These are phyloP conservation scores for Oehlia diaphana DNA, from an alignment of 192 early-diverging fungal species.

Conservation along the genomic window DNA sequence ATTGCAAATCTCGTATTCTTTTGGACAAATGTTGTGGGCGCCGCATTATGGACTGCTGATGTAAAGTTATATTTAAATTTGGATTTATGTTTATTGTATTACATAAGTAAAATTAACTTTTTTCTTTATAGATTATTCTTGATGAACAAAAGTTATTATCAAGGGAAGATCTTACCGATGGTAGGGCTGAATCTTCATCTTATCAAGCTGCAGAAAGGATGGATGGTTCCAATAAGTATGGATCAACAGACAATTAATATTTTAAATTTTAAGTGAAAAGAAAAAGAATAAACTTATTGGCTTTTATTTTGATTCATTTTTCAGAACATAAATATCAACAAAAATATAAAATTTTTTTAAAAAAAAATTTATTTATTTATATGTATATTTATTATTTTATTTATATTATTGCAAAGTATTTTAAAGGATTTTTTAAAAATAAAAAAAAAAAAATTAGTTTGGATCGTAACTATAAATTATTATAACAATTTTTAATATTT, in stretches of 20 bases:
- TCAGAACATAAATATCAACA: too few relatives aligned
- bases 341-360: too few relatives aligned
- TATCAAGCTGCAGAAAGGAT: not conserved
- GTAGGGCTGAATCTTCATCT: not conserved
- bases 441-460: too few relatives aligned
- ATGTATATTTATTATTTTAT: too few relatives aligned
- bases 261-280: not conserved
- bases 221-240: not conserved
- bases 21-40: slow-evolving; percentile 70
- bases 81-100: not conserved
- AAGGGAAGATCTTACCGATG: not conserved
- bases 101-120: not conserved
- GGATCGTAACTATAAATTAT: too few relatives aligned
- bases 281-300: not conserved
- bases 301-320: too few relatives aligned
- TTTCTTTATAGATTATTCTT: not conserved
- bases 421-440: too few relatives aligned
- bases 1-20: slow-evolving; percentile 62
- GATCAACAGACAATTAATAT: not conserved
- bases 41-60: slow-evolving; percentile 16
- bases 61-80: not conserved
- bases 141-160: not conserved
- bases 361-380: too few relatives aligned
- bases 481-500: too few relatives aligned
- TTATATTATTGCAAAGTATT: too few relatives aligned